Conservation (phyloP, 2,329 filamentous ascomycete genomes). For the Fusarium tuaranense region DNA sequence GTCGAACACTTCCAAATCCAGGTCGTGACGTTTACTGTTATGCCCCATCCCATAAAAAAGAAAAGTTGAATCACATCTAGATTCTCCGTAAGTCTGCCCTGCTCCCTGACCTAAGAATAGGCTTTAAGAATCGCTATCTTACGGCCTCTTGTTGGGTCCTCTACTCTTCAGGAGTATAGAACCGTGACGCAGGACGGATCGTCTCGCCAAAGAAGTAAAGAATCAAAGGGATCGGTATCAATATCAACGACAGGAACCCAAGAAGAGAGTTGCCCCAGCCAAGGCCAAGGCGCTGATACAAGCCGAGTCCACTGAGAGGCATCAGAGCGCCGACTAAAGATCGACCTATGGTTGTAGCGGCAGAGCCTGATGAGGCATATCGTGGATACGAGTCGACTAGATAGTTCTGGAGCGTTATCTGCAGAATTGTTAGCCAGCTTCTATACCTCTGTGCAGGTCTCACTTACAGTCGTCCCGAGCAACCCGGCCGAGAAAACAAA, state of each 20-base stretch:
- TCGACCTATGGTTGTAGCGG: neutral
- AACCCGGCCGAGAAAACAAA: neutral
- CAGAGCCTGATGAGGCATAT: neutral
- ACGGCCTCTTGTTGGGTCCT: neutral
- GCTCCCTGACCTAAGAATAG: neutral
- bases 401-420: neutral
- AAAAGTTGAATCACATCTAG: too few relatives aligned
- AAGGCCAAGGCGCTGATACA: neutral
- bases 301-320: neutral
- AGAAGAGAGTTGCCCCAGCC: neutral
- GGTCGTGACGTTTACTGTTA: too few relatives aligned
- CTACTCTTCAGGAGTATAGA: neutral
- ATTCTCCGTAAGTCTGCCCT: too few relatives aligned
- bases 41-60: too few relatives aligned
- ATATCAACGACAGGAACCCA: neutral
- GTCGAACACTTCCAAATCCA: too few relatives aligned
- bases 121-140: neutral
- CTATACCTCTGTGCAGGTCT: neutral
- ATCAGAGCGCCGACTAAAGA: neutral
- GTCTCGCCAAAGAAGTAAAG: neutral
- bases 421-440: neutral
- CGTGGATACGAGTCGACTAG: neutral
- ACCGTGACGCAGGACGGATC: neutral
- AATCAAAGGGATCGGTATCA: neutral
- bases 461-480: neutral